Percentiles rank a stretch among this genome's conserved stretches.
Evolutionary conservation across 75 land plant species (phyloP).

Genomic region (Ceratopteris richardii): DNA sequence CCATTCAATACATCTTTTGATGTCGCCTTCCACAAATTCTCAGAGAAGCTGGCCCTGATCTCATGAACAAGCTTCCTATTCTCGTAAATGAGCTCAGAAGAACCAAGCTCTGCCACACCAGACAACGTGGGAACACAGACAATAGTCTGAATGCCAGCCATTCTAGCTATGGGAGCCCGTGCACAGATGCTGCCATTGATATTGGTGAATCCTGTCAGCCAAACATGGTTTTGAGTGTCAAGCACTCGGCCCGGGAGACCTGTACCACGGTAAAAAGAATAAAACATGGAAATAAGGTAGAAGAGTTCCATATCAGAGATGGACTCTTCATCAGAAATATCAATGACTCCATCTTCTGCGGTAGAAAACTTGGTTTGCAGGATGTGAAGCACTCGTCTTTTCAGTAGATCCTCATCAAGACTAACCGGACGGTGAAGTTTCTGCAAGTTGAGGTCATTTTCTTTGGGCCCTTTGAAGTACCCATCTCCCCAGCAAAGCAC

Average conservation of each 20-base stretch:
- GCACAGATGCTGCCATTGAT: conserved; percentile 28
- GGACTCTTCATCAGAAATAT: too few relatives aligned
- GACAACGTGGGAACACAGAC: conserved; percentile 44
- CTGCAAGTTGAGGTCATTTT: too few relatives aligned
- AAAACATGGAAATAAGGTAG: not conserved
- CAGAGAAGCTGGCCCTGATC: too few relatives aligned
- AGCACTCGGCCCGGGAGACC: conserved; percentile 66
- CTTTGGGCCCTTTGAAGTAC: too few relatives aligned
- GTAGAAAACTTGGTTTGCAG: too few relatives aligned
- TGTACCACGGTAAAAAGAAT: conserved; percentile 33
- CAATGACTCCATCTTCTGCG: too few relatives aligned
- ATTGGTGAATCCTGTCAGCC: conserved; percentile 27
- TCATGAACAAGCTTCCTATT: conserved; percentile 8
- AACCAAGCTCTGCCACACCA: conserved; percentile 80
- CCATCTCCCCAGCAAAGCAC: too few relatives aligned
- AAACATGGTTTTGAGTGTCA: conserved; percentile 29
- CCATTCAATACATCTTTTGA: too few relatives aligned
- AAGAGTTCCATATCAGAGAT: not conserved
- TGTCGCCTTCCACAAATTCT: too few relatives aligned
- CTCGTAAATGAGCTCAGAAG: conserved; percentile 48
- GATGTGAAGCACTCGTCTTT: too few relatives aligned
- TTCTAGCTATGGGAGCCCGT: conserved; percentile 48
- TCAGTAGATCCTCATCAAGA: too few relatives aligned
- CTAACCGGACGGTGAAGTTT: too few relatives aligned
- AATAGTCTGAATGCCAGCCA: conserved; percentile 62